Evolutionary conservation across 2,329 filamentous ascomycete species (phyloP), one percentile per base, ranked within the genome.

Genomic region (Raffaelea arxii): DNA sequence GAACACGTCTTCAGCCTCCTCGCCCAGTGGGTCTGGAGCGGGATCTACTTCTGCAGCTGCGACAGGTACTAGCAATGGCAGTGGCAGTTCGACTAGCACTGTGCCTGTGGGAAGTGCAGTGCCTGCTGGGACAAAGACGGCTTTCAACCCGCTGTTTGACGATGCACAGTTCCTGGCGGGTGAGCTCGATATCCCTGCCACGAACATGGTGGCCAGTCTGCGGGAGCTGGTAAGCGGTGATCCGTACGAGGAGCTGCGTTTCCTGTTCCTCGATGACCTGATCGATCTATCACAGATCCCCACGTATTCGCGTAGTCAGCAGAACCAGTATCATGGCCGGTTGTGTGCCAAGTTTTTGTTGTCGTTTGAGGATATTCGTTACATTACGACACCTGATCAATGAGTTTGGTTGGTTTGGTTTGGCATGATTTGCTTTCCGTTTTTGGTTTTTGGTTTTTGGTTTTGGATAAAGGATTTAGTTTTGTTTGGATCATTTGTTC

Each of bases 131-230:
- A n/a, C n/a, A n/a, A 54, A 54, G 44, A 16, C 48, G 58, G 64
- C 74, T 42, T 79, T 77, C 55, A 79, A 78, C 53, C 75, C 75
- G 18, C 58, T 79, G n/a, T 52, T 71, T 7, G 73, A 77, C 53
- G 58, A 63, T 40, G 58, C 58, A 36, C 63, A 66, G 43, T 57
- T 65, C 19, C 61, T 67, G 48, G 60, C 65, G 32, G 65, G 58
- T 4, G 71, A 75, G 49, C 59, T 77, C 43, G 74, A 77, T 51
- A 56, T 53, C 27, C 61, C 68, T 2, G 68, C 69, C 1, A 58
- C 60, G 19, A 69, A 71, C 47, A 63, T 78, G 62, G 69, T 75
- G 12, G 51, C 56, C 27, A 59, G 62, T 48, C 54, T 78, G 53
- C 67, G 66, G 47, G 62, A 65, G 40, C 54, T 75, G 30, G 56